Base-by-base conservation (phyloP, 1,284 basidiomycete species). In the Trichosporon faecale region DNA sequence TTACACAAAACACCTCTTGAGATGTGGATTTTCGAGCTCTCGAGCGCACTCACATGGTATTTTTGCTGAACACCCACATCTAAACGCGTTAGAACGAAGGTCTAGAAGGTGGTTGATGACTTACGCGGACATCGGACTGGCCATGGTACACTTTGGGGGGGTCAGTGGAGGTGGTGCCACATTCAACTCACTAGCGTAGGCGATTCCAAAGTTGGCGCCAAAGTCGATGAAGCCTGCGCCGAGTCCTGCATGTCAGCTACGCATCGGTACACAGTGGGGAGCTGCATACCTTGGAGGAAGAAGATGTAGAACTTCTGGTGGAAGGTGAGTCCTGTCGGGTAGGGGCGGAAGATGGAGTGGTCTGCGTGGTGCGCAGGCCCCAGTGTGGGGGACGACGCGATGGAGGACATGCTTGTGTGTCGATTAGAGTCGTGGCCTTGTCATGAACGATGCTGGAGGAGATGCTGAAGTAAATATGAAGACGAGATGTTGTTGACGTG, bases 61-160 rank as follows among this genome's bases (percentile, higher is more conserved):
- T 82, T 65, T 82, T 72, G 29, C 61, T 69, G 60, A 84, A 78
- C 2, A 83, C 79, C 83, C 83, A 84, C 78, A 84, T 82, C 77
- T 78, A 67, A 9, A 52, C 11, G 14, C 23, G 70, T 73, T 40
- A 70, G 69, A 27, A 65, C 18, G 31, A 27, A 21, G 12, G 14
- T 29, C 7, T 29, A 23, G 9, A 21, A 29, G 5, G n/a, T 21
- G 9, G 33, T 64, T 25, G 35, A 63, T 1, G 18, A 60, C 23
- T 35, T 23, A 57, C 33, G 21, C 52, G 52, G 44, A 77, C 73
- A 27, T 69, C 69, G 11, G 68, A 52, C 67, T 82, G 80, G 31
- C 71, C 72, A n/a, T 76, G 76, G 61, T 83, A 83, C 81, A 83
- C 79, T 81, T 67, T 12, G 40, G 9, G 12, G n/a, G 35, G 4